phyloP scores from a whole-genome alignment of 345 rosid species.

The Bruguiera parviflora region DNA sequence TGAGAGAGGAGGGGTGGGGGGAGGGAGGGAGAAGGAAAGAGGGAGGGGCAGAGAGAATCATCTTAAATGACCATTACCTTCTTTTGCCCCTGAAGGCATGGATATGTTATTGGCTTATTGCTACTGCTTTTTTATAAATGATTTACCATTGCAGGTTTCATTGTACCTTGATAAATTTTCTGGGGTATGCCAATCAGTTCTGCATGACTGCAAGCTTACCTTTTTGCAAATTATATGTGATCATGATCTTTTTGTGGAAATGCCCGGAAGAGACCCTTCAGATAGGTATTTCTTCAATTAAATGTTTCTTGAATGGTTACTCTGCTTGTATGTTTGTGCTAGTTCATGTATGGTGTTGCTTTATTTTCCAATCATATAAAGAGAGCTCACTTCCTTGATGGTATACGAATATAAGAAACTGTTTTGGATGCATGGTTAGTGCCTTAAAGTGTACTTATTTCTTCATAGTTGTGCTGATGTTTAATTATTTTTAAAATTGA shows the following conservation, averaged over 20 bases:
- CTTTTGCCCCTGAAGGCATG: not conserved
- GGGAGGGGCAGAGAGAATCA: too few species aligned
- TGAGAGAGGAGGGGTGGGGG: too few species aligned
- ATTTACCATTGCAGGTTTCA: conserved; percentile 62
- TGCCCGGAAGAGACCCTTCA: conserved; percentile 99
- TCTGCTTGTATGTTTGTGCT: not conserved
- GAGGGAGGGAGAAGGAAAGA: too few species aligned
- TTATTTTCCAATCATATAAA: not conserved
- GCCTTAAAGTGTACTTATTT: too few species aligned
- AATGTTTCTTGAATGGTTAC: conserved; percentile 1
- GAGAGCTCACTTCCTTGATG: not conserved
- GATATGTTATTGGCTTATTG: not conserved
- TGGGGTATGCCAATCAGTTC: conserved; percentile 90
- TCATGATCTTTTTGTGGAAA: conserved; percentile 98
- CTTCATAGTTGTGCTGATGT: too few species aligned
- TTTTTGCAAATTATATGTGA: conserved; percentile 93
- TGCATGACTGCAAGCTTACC: conserved; percentile 96
- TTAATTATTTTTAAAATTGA: too few species aligned
- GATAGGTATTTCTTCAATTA: conserved; percentile 60
- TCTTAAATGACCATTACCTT: too few species aligned
- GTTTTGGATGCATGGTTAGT: too few species aligned
- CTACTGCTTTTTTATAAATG: not conserved
- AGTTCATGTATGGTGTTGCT: too few species aligned
- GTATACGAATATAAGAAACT: not conserved
- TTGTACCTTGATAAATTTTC: conserved; percentile 97